Conservation (phyloP, 352 stramenopile species). For the Phytophthora kernoviae region DNA sequence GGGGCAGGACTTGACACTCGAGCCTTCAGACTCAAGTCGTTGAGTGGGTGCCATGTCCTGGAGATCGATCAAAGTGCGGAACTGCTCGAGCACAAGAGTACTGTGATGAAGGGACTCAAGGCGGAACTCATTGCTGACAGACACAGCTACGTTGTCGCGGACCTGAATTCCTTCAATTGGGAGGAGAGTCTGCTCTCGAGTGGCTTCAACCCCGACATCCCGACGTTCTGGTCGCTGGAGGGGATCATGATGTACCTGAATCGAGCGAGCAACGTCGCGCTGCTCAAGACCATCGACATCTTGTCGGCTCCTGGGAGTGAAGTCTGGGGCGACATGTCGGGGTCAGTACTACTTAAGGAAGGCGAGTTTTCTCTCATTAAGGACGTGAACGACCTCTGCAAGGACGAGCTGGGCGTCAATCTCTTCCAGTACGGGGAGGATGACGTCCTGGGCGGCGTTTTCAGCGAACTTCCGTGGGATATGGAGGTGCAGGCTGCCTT, state of each 20-base stretch:
- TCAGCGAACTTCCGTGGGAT: conserved; percentile 50
- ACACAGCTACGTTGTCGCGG: conserved; percentile 47
- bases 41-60: conserved; percentile 46
- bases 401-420: conserved; percentile 43
- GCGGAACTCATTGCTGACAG: conserved; percentile 37
- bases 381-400: conserved; percentile 43
- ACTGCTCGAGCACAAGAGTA: conserved; percentile 52
- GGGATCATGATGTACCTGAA: conserved; percentile 56
- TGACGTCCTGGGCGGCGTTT: conserved; percentile 45
- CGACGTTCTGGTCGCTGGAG: conserved; percentile 65
- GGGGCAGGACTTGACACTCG: conserved; percentile 55
- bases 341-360: conserved; percentile 24
- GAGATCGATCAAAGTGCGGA: conserved; percentile 53
- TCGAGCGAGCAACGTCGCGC: conserved; percentile 38
- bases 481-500: conserved; percentile 41
- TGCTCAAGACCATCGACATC: conserved; percentile 59
- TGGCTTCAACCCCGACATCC: conserved; percentile 47
- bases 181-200: conserved; percentile 39
- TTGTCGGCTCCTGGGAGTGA: conserved; percentile 50
- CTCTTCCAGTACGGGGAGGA: conserved; percentile 57
- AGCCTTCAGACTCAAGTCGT: conserved; percentile 48
- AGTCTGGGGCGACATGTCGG: conserved; percentile 55
- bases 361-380: conserved; percentile 27
- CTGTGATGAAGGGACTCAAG: conserved; percentile 33
- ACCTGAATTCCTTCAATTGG: conserved; percentile 62